Evolutionary conservation across 2,329 filamentous ascomycete genomes (phyloP).

Genomic region (Exserohilum turcica): DNA sequence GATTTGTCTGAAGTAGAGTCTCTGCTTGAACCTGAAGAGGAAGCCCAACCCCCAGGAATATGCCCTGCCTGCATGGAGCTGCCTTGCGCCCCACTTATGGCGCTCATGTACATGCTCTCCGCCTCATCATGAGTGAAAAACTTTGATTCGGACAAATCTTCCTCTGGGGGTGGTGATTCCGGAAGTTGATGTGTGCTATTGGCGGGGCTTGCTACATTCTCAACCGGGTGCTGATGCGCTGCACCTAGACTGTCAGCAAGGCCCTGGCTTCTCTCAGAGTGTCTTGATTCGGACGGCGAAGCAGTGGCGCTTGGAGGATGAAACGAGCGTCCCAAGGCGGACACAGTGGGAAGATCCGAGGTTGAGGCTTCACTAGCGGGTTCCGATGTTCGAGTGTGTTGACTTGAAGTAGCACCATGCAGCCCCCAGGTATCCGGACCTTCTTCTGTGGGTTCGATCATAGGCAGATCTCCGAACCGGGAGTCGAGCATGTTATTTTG

Average conservation of each 20-base stretch:
- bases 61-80: slow-evolving; percentile 24
- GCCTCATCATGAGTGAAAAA: slow-evolving; percentile 80
- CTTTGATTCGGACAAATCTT: slow-evolving; percentile 59
- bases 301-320: slow-evolving; percentile 8
- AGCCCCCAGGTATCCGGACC: slow-evolving; percentile 8
- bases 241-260: slow-evolving; percentile 23
- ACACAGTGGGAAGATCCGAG: slow-evolving; percentile 30
- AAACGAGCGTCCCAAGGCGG: slow-evolving; percentile 30
- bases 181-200: slow-evolving; percentile 6
- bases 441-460: slow-evolving; percentile 8
- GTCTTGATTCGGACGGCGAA: slow-evolving; percentile 17
- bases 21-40: slow-evolving; percentile 41
- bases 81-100: slow-evolving; percentile 54
- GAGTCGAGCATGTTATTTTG: slow-evolving; percentile 40
- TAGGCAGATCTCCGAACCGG: slow-evolving; percentile 22
- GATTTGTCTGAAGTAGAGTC: slow-evolving; percentile 36
- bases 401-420: slow-evolving; percentile 18
- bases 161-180: slow-evolving; percentile 11
- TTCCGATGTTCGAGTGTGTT: slow-evolving; percentile 15
- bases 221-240: slow-evolving; percentile 18
- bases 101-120: slow-evolving; percentile 86
- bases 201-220: slow-evolving; percentile 8
- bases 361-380: slow-evolving; percentile 25
- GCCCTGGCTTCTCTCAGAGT: slow-evolving; percentile 6
- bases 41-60: slow-evolving; percentile 53